Percentiles rank a stretch among this genome's conserved stretches.
phyloP scores from a whole-genome alignment of 352 stramenopile genomes.

The Pythium phragmiticola region DNA sequence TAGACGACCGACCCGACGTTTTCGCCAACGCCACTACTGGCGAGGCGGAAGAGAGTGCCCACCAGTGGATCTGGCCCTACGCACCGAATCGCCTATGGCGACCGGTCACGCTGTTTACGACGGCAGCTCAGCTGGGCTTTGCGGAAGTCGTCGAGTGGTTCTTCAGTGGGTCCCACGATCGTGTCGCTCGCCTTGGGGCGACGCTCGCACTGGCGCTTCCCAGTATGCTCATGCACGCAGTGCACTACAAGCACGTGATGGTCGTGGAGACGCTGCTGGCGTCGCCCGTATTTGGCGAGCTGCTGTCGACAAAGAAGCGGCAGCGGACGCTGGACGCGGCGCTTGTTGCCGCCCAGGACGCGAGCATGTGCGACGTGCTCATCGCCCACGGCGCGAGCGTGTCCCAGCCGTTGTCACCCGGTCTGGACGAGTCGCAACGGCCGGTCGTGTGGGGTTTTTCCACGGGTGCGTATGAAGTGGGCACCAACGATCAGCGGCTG shows the following conservation, averaged over 20 bases:
- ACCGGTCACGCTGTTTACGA: background rate
- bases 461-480: background rate
- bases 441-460: background rate
- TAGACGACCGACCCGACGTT: background rate
- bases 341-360: background rate
- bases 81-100: background rate
- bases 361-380: background rate
- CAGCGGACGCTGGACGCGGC: background rate
- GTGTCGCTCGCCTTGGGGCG: background rate
- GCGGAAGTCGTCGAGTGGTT: background rate
- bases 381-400: background rate
- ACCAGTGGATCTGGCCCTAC: background rate
- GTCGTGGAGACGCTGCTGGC: constrained; percentile 2
- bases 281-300: background rate
- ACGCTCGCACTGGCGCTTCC: background rate
- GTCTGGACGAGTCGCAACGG: background rate
- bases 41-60: too few species aligned
- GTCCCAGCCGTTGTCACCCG: background rate
- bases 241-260: background rate
- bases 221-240: background rate
- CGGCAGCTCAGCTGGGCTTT: background rate
- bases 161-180: background rate
- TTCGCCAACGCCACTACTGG: background rate
- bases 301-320: background rate
- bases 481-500: too few species aligned